These are phyloP conservation scores for Globisporangium spiculum DNA, from an alignment of 352 stramenopile species.

Conservation along the genomic window DNA sequence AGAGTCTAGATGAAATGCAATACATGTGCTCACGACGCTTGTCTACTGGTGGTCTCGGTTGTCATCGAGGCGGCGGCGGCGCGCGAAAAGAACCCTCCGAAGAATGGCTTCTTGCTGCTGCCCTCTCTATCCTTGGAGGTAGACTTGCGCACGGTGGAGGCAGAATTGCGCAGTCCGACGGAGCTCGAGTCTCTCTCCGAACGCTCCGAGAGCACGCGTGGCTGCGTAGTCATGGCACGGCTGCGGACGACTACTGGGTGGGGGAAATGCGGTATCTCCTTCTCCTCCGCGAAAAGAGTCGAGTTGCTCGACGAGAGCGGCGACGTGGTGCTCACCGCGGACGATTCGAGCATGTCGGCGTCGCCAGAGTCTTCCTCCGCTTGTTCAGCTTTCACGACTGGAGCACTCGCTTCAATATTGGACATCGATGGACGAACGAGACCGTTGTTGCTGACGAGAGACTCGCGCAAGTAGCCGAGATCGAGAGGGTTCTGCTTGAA, in stretches of 20 bases:
- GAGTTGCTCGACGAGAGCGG: constrained; percentile 17
- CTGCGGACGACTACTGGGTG: background rate
- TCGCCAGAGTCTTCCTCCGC: constrained; percentile 9
- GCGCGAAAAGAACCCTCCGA: constrained; percentile 41
- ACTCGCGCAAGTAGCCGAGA: constrained; percentile 64
- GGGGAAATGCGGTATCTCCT: background rate
- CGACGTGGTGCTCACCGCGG: constrained; percentile 17
- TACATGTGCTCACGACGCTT: background rate
- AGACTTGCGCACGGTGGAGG: constrained; percentile 23
- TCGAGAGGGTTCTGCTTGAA: constrained; percentile 72
- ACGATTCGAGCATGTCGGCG: constrained; percentile 10
- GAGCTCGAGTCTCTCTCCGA: constrained; percentile 6
- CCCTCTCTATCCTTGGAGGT: constrained; percentile 10
- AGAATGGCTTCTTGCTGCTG: constrained; percentile 32
- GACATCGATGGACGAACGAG: background rate
- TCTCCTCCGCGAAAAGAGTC: constrained; percentile 11
- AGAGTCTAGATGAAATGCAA: background rate
- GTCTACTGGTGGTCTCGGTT: background rate
- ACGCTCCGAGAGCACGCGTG: constrained; percentile 3
- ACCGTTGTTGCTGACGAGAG: constrained; percentile 21
- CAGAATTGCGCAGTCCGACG: constrained; percentile 9
- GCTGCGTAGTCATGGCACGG: constrained; percentile 18
- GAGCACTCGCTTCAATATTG: background rate
- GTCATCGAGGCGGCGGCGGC: background rate
- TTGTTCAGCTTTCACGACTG: constrained; percentile 8